Evolutionary conservation across 805 yeast species (phyloP).

Genomic region (Schwanniomyces occidentalis): DNA sequence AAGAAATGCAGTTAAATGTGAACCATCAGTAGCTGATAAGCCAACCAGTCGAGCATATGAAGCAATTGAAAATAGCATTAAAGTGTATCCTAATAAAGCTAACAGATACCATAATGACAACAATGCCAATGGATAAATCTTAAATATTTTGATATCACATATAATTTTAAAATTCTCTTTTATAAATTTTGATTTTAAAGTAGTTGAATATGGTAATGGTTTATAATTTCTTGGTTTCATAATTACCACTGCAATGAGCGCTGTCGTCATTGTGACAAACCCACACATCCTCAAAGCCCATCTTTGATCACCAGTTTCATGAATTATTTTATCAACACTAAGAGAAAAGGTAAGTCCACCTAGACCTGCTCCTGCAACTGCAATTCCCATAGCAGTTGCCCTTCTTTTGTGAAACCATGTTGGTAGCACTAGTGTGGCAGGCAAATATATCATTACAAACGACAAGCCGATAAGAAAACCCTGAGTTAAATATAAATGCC

Average conservation of each 20-base stretch:
- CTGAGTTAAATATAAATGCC: slow-evolving; percentile 56
- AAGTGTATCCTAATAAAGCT: slow-evolving; percentile 37
- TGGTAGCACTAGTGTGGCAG: slow-evolving; percentile 45
- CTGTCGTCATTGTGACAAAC: slow-evolving; percentile 26
- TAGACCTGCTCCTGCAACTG: slow-evolving; percentile 48
- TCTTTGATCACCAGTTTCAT: slow-evolving; percentile 38
- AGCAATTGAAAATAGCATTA: slow-evolving; percentile 36
- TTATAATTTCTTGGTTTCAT: slow-evolving; percentile 46
- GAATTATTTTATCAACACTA: slow-evolving; percentile 39
- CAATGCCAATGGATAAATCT: slow-evolving; percentile 20
- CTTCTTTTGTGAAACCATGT: slow-evolving; percentile 49
- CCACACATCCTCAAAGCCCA: slow-evolving; percentile 48
- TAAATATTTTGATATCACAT: slow-evolving; percentile 32
- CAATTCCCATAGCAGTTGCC: slow-evolving; percentile 50
- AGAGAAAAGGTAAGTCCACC: slow-evolving; percentile 55
- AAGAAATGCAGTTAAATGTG: slow-evolving; percentile 33
- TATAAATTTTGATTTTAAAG: slow-evolving; percentile 20
- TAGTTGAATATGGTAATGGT: slow-evolving; percentile 21
- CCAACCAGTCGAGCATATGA: slow-evolving; percentile 49
- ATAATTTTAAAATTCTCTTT: slow-evolving; percentile 29
- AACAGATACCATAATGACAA: slow-evolving; percentile 37
- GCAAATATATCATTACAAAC: slow-evolving; percentile 43
- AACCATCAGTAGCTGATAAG: slow-evolving; percentile 28
- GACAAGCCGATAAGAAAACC: slow-evolving; percentile 53
- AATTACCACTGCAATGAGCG: slow-evolving; percentile 40